Conservation (phyloP, 169 alveolate genomes). For the Eimeria tenella region DNA sequence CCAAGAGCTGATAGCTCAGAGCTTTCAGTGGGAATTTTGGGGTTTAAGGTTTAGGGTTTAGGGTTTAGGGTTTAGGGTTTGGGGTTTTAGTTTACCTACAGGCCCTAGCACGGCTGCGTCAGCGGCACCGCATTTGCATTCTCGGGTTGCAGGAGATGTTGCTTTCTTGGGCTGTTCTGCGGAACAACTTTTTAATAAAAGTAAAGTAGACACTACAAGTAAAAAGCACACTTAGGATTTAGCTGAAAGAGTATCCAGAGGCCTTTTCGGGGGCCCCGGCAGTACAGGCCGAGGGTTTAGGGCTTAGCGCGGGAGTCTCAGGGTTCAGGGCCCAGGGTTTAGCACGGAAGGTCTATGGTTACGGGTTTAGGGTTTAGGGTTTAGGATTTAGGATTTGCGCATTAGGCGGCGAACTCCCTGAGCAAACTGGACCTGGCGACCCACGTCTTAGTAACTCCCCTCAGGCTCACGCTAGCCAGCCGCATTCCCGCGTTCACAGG, state of each 20-base stretch:
- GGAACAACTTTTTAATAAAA: conserved; percentile 51
- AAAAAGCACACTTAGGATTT: too few relatives aligned
- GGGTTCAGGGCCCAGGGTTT: too few relatives aligned
- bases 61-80: too few relatives aligned
- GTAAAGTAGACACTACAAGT: not conserved
- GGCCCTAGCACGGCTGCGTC: conserved; percentile 55
- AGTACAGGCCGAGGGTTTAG: not conserved
- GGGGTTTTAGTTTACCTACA: not conserved
- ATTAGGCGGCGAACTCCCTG: conserved; percentile 49
- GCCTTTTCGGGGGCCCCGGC: too few relatives aligned
- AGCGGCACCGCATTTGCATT: conserved; percentile 6
- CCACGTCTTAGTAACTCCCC: conserved; percentile 35
- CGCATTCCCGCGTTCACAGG: conserved; percentile 57
- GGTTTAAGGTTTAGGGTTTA: too few relatives aligned
- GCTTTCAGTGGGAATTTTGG: not conserved
- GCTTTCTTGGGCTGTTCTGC: conserved; percentile 52
- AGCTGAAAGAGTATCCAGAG: too few relatives aligned
- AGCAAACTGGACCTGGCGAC: conserved; percentile 56
- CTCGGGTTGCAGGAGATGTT: conserved; percentile 55
- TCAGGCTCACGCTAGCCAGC: not conserved
- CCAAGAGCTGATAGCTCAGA: not conserved
- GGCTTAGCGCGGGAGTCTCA: not conserved
- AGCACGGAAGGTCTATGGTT: not conserved
- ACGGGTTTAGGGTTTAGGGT: not conserved
- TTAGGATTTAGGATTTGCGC: too few relatives aligned